Conservation (phyloP, 2,329 filamentous ascomycete species). For the Claviceps sp. region DNA sequence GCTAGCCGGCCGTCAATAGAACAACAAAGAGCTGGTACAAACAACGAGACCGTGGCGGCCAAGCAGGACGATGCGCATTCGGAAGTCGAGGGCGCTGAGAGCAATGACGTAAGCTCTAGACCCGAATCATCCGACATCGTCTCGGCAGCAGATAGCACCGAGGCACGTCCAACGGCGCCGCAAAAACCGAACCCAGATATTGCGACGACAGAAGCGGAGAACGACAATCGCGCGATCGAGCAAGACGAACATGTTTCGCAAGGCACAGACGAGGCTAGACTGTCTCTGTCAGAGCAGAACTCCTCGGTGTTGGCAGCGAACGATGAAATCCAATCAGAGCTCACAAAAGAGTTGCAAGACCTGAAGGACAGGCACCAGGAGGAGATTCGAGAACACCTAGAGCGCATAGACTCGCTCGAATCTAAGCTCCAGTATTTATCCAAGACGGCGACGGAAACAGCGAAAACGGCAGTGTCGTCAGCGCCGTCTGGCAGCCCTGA, state of each 20-base stretch:
- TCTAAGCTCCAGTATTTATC: conserved; percentile 82
- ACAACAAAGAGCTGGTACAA: conserved; percentile 14
- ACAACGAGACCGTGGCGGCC: conserved; percentile 8
- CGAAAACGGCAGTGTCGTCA: conserved; percentile 52
- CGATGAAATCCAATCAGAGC: conserved; percentile 1
- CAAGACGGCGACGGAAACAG: conserved; percentile 62
- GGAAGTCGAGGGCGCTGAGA: not conserved
- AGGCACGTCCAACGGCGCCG: not conserved
- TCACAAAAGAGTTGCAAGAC: conserved; percentile 12
- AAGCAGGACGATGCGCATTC: not conserved
- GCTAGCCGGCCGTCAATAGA: conserved; percentile 16
- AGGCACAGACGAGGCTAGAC: not conserved
- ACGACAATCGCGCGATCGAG: not conserved
- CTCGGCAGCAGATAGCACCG: not conserved
- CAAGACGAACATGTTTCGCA: not conserved
- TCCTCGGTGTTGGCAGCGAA: not conserved
- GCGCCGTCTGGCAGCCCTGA: conserved; percentile 54
- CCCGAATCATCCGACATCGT: not conserved
- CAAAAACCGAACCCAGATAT: not conserved
- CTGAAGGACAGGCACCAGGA: conserved; percentile 45
- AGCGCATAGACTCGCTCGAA: conserved; percentile 84
- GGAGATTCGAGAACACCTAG: conserved; percentile 70
- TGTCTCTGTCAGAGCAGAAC: not conserved
- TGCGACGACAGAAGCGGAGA: not conserved
- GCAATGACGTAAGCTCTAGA: not conserved